A percentile compares a stretch with the other conserved stretches of the same genome.
These are phyloP conservation scores for Lactifluus subvellereus DNA, from an alignment of 768 basidiomycete genomes.

Conservation along the genomic window DNA sequence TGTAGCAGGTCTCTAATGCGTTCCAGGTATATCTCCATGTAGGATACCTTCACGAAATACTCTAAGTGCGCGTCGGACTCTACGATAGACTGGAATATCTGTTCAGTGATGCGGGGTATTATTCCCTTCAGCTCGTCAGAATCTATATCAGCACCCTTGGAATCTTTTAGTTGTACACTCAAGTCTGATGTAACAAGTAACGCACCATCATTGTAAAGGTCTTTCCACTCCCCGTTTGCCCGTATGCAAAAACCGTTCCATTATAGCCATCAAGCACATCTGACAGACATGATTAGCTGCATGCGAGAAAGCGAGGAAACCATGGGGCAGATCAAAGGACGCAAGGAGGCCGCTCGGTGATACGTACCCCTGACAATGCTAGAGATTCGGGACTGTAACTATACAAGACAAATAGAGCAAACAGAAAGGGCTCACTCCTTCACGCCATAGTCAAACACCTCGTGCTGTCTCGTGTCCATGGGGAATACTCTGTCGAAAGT, in stretches of 20 bases:
- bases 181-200: background rate
- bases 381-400: slow-evolving; percentile 15
- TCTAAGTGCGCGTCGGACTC: slow-evolving; percentile 93
- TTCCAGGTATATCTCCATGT: slow-evolving; percentile 99
- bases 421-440: slow-evolving; percentile 70
- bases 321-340: background rate
- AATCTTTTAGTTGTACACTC: background rate
- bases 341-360: background rate
- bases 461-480: slow-evolving; percentile 82
- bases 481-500: slow-evolving; percentile 97
- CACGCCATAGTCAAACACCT: slow-evolving; percentile 98
- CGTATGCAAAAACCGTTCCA: slow-evolving; percentile 88
- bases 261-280: slow-evolving; percentile 99
- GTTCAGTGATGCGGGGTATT: slow-evolving; percentile 96
- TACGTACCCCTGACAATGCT: slow-evolving; percentile 83
- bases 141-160: slow-evolving; percentile 95
- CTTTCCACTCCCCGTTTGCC: slow-evolving; percentile 85
- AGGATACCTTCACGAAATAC: slow-evolving; percentile 98
- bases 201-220: slow-evolving; percentile 98
- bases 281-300: slow-evolving; percentile 30
- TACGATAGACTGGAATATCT: slow-evolving; percentile 97
- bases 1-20: slow-evolving; percentile 91
- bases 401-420: background rate
- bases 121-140: slow-evolving; percentile 90
- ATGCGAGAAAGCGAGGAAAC: slow-evolving; percentile 2